Percentiles rank a stretch among this genome's conserved stretches.
Conservation (phyloP, 352 stramenopile species). For the Pythium diclinum region DNA sequence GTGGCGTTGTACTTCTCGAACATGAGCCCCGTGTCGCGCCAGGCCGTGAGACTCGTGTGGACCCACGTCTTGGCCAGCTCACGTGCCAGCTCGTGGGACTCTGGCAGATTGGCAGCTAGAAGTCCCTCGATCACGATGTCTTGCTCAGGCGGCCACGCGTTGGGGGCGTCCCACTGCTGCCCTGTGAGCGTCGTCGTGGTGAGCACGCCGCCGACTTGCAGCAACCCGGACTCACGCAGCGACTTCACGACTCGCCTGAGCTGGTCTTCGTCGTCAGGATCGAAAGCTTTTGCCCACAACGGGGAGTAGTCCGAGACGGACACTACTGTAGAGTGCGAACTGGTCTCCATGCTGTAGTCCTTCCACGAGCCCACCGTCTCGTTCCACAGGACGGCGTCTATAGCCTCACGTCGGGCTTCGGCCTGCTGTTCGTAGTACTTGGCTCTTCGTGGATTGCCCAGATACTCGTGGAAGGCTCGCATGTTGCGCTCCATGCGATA, state of each 20-base stretch:
- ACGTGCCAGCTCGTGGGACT: conserved; percentile 49
- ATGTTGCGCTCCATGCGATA: conserved; percentile 78
- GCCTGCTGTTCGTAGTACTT: conserved; percentile 47
- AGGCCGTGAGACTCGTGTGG: conserved; percentile 56
- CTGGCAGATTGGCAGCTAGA: conserved; percentile 41
- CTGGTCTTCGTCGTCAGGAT: conserved; percentile 40
- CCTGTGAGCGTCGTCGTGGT: conserved; percentile 70
- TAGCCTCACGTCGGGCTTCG: conserved; percentile 40
- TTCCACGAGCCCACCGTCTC: conserved; percentile 54
- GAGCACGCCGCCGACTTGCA: conserved; percentile 62
- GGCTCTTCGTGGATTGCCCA: conserved; percentile 46
- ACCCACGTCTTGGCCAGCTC: conserved; percentile 63
- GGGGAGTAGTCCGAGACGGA: conserved; percentile 74
- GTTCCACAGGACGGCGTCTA: conserved; percentile 74
- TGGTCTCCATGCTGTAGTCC: conserved; percentile 61
- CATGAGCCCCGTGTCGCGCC: conserved; percentile 72
- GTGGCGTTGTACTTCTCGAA: conserved; percentile 89
- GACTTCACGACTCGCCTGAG: conserved; percentile 45
- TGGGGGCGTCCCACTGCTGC: conserved; percentile 87
- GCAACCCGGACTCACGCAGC: conserved; percentile 52
- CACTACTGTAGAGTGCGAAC: conserved; percentile 40
- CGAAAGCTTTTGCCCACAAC: conserved; percentile 73
- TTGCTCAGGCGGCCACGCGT: conserved; percentile 84
- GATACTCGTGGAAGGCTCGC: conserved; percentile 48
- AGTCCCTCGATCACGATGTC: conserved; percentile 82